A percentile compares a stretch with the other conserved stretches of the same genome.
Conservation (phyloP, 768 basidiomycete species). For the Rhizopogon vinicolor region DNA sequence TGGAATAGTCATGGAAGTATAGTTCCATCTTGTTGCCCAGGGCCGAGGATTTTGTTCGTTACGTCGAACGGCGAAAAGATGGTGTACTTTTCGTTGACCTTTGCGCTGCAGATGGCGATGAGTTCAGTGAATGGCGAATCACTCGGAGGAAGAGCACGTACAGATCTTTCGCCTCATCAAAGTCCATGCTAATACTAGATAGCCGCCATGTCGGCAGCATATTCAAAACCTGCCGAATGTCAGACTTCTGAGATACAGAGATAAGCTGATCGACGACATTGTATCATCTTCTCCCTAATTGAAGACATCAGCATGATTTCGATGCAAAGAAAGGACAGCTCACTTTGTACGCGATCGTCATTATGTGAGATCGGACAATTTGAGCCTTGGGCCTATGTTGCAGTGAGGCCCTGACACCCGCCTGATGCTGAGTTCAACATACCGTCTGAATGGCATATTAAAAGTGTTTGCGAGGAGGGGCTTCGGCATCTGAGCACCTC, state of each 20-base stretch:
- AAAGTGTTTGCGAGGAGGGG: constrained; percentile 73
- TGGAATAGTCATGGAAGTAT: constrained; percentile 95
- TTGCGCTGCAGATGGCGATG: constrained; percentile 44
- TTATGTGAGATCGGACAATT: constrained; percentile 78
- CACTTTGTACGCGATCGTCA: constrained; percentile 89
- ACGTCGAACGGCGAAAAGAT: constrained; percentile 92
- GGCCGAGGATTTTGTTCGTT: constrained; percentile 82
- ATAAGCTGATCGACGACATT: constrained; percentile 93
- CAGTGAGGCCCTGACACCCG: background rate
- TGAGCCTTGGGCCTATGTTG: constrained; percentile 64
- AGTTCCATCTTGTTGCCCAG: constrained; percentile 91
- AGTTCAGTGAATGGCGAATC: background rate
- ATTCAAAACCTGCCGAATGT: constrained; percentile 95
- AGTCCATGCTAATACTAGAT: constrained; percentile 76
- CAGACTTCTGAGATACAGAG: constrained; percentile 82
- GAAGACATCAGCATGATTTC: background rate
- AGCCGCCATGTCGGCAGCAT: constrained; percentile 98
- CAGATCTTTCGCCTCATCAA: constrained; percentile 91
- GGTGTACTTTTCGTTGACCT: constrained; percentile 89
- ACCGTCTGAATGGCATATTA: constrained; percentile 77
- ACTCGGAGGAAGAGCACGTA: constrained; percentile 34
- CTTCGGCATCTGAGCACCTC: constrained; percentile 83
- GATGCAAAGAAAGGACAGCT: constrained; percentile 15
- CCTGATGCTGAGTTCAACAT: constrained; percentile 10
- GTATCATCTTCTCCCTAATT: constrained; percentile 82